Base-by-base conservation (phyloP, 2,329 filamentous ascomycete genomes). In the Cladophialophora chaetospira region DNA sequence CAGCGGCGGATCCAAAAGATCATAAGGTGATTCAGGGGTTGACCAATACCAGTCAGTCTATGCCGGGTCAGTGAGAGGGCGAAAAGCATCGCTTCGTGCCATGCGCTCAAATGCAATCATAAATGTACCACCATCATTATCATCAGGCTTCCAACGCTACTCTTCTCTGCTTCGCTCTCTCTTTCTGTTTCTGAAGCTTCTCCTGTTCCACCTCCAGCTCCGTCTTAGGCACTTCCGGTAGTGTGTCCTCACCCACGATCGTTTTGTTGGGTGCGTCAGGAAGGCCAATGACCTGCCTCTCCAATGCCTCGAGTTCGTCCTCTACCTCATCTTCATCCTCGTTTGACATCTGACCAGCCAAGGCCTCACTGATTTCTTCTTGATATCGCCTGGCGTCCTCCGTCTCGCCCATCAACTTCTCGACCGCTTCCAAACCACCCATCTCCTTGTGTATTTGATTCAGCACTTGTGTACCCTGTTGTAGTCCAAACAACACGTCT, bases 241-340 rank as follows among this genome's bases (percentile, higher is more conserved):
- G 62, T 15, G 68, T 65, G 3, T 55, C 60, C 26, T 66, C 63
- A 29, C 60, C 62, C 3, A 64, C 46, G 31, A 66, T 55, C 13
- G 65, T 65, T 19, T 58, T 60, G 11, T 53, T 48, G 1, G 68
- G 68, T 13, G 62, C 65, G 13, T 63, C 59, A 2, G 76, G 75
- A 21, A 77, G 62, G 5, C 70, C 71, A 21, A 67, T 63, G 26
- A 85, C 71, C 68, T 92, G 85, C 36, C 78, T 79, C 72, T 92
- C 88, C 63, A 99, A 79, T 1, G 86, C 87, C 53, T 89, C 90
- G 50, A 99, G 79, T 75, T 99, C 94, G 69, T 97, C 92, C 71
- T 99, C 94, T 29, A 99, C 94, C 69, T 97, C 94, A 69, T 97
- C 93, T 73, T 99, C 94, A 73, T 99, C 94, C 68, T 95, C 88